Percentiles rank a stretch among this genome's conserved stretches.
Evolutionary conservation across 1,284 basidiomycete species (phyloP).

Genomic region (Athelia psychrophila): DNA sequence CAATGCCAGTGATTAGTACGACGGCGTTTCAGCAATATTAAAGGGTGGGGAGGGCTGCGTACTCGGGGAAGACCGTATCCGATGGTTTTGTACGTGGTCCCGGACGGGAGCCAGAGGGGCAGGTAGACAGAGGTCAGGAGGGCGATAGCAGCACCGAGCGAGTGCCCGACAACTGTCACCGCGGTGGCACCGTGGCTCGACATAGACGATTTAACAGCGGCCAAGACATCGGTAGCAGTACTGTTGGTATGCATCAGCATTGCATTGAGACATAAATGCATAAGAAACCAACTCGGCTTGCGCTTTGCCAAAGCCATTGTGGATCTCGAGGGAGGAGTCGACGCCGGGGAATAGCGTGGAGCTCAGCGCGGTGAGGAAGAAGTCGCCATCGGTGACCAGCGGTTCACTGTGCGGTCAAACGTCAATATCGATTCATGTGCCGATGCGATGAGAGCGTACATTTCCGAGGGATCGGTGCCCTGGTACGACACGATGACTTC

Average conservation of each 20-base stretch:
- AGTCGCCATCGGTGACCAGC: neutral
- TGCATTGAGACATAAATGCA: neutral
- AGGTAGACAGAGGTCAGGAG: constrained; percentile 48
- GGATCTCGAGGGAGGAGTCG: neutral
- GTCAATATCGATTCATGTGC: neutral
- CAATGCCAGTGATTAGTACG: neutral
- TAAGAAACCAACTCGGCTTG: neutral
- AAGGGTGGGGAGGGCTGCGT: constrained; percentile 9
- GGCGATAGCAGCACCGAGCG: constrained; percentile 45
- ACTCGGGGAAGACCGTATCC: constrained; percentile 41
- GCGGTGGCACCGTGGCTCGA: constrained; percentile 21
- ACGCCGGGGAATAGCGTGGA: neutral
- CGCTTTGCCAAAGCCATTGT: neutral
- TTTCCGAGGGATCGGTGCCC: constrained; percentile 22
- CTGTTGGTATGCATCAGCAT: constrained; percentile 12
- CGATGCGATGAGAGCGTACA: constrained; percentile 19
- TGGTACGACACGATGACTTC: constrained; percentile 32
- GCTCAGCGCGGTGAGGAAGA: neutral
- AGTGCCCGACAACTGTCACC: constrained; percentile 37
- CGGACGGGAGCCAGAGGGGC: constrained; percentile 37
- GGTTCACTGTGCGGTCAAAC: neutral
- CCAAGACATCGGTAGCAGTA: constrained; percentile 30
- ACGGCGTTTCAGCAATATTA: no score
- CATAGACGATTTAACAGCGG: constrained; percentile 32
- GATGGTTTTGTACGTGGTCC: constrained; percentile 35